Evolutionary conservation across 345 rosid species (phyloP).

Genomic region (Xanthoceras sorbifolium): DNA sequence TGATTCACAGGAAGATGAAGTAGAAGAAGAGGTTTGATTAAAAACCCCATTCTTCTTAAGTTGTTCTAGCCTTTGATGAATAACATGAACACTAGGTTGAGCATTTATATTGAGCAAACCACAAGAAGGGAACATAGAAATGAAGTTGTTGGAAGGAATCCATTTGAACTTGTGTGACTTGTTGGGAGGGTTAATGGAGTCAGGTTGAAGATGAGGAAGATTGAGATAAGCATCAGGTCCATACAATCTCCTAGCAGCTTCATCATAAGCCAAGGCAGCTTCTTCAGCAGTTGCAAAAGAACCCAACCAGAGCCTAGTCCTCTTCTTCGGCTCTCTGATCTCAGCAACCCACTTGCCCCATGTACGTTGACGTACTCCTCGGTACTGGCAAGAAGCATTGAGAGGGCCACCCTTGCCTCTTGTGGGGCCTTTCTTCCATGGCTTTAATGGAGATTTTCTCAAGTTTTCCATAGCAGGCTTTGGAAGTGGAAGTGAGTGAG

Average conservation of each 20-base stretch:
- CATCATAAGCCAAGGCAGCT: slow-evolving; percentile 96
- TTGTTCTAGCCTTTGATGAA: slow-evolving; percentile 88
- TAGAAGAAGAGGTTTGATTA: slow-evolving; percentile 39
- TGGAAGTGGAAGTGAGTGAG: not conserved
- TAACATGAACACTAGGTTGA: slow-evolving; percentile 81
- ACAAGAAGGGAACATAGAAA: slow-evolving; percentile 85
- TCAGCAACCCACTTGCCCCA: slow-evolving; percentile 99
- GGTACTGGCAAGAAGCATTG: slow-evolving; percentile 75
- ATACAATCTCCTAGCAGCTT: slow-evolving; percentile 71
- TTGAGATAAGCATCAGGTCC: slow-evolving; percentile 86
- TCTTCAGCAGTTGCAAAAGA: slow-evolving; percentile 91
- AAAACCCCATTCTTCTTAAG: slow-evolving; percentile 56
- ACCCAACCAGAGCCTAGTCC: slow-evolving; percentile 87
- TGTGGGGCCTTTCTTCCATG: slow-evolving; percentile 92
- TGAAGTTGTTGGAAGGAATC: slow-evolving; percentile 81
- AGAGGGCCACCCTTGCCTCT: slow-evolving; percentile 95
- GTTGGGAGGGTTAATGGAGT: slow-evolving; percentile 14
- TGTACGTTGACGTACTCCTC: slow-evolving; percentile 91
- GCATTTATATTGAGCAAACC: slow-evolving; percentile 82
- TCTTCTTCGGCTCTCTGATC: slow-evolving; percentile 90
- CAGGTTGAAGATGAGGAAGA: slow-evolving; percentile 80
- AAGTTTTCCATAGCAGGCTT: slow-evolving; percentile 34
- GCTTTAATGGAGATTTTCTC: slow-evolving; percentile 65
- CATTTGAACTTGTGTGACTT: slow-evolving; percentile 60
- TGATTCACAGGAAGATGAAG: slow-evolving; percentile 46